phyloP scores from a whole-genome alignment of 2,329 filamentous ascomycete genomes.

The Trichoderma aggressivum region DNA sequence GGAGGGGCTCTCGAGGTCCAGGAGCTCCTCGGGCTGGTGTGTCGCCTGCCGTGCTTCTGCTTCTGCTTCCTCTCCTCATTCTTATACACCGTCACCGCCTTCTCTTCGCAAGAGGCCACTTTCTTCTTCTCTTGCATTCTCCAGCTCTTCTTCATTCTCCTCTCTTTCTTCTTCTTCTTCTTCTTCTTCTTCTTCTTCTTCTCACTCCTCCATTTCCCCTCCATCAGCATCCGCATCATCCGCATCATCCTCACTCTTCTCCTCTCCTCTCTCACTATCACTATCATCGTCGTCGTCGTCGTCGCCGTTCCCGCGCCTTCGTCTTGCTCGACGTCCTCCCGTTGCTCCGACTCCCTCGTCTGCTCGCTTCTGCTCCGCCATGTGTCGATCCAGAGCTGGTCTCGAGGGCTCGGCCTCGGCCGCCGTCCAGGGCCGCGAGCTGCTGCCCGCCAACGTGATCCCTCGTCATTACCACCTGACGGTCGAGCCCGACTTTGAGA shows the following conservation, averaged over 20 bases:
- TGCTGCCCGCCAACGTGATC: constrained; percentile 87
- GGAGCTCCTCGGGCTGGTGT: not conserved
- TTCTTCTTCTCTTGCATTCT: not conserved
- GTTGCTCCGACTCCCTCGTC: not conserved
- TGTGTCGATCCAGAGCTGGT: constrained; percentile 19
- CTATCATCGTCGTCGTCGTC: not conserved
- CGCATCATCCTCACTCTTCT: no score
- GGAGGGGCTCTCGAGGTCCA: not conserved
- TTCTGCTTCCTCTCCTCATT: not conserved
- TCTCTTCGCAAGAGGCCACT: not conserved
- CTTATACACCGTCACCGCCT: not conserved
- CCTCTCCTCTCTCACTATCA: not conserved
- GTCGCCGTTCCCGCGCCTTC: not conserved
- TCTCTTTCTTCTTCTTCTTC: not conserved
- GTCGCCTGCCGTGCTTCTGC: not conserved
- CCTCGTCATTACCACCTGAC: constrained; percentile 90
- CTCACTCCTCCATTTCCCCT: not conserved
- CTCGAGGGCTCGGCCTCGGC: constrained; percentile 18
- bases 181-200: not conserved
- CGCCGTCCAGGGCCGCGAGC: constrained; percentile 56
- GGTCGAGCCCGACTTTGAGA: constrained; percentile 85
- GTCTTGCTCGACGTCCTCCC: constrained; percentile 5
- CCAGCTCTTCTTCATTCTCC: not conserved
- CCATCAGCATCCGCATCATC: not conserved
- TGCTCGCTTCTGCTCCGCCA: constrained; percentile 15